Base-by-base conservation (phyloP, 345 rosid species). In the Trapa incisa region DNA sequence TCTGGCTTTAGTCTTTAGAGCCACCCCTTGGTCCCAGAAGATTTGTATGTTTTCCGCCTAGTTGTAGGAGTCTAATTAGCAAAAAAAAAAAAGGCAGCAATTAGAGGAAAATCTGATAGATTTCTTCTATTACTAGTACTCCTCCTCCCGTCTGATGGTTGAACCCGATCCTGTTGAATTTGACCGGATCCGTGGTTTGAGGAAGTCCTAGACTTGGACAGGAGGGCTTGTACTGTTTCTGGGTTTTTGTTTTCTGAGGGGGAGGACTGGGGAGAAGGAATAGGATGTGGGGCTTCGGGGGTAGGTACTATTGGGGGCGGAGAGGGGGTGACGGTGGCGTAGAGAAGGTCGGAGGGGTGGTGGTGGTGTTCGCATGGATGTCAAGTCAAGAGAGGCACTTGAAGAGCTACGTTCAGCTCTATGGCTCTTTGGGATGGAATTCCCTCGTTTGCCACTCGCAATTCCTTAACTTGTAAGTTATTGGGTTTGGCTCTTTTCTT, bases 401-500 rank as follows among this genome's bases (percentile, higher is more conserved):
- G 70, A 82, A 82, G 70, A 86, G 67, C 76, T 88, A 82, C 68
- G 79, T 84, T 37, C 70, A 83, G 76, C 90, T 93, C 41, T 90
- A 87, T 65, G 76, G 85, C 37, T 90, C 95, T 52, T 72, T 86
- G 73, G 83, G 80, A 1, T 90, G 91, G 88, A 77, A 79, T 80
- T 90, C 96, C 5, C 83, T 88, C 41, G 84, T 90, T 72, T 93
- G 95, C 63, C 99, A 93, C 75, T 86, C 97, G 53, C 89, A 87
- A 66, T 83, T 88, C 60, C 87, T 90, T 81, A 90, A 88, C 75
- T 76, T 81, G 99, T 90, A 75, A 67, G 86, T 1, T 8, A 22
- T 57, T 53, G 43, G 12, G 6, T 45, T 37, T 38, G 47, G 32
- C 41, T 58, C 37, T 57, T 65, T 70, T 11, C 37, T 15, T 66